phyloP scores from a whole-genome alignment of 768 basidiomycete genomes.

The Lyophyllum shimeji region DNA sequence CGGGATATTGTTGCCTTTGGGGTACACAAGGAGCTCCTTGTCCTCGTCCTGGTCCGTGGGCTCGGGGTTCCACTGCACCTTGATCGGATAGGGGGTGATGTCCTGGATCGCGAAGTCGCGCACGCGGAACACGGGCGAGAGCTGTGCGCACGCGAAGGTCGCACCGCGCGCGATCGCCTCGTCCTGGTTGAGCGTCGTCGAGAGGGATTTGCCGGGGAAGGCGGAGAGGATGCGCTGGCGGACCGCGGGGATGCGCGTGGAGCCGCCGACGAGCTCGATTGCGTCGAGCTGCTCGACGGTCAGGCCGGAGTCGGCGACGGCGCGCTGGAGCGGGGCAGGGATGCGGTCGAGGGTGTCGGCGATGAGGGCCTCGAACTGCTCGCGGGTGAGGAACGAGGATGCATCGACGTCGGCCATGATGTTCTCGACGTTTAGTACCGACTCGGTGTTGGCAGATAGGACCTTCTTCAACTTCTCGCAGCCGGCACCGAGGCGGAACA shows the following conservation, averaged over 20 bases:
- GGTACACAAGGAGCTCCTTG: slow-evolving; percentile 90
- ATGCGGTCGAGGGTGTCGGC: slow-evolving; percentile 75
- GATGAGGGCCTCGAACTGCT: slow-evolving; percentile 80
- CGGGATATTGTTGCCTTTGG: slow-evolving; percentile 79
- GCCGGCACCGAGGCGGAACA: slow-evolving; percentile 83
- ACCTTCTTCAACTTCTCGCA: slow-evolving; percentile 97
- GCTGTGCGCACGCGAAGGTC: slow-evolving; percentile 95
- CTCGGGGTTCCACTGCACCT: slow-evolving; percentile 80
- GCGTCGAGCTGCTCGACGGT: slow-evolving; percentile 93
- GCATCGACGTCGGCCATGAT: slow-evolving; percentile 97
- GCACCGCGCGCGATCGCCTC: slow-evolving; percentile 96
- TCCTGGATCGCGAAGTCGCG: slow-evolving; percentile 92
- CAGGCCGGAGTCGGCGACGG: slow-evolving; percentile 37
- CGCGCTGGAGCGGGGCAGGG: slow-evolving; percentile 69
- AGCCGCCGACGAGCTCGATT: slow-evolving; percentile 80
- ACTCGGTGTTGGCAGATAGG: slow-evolving; percentile 89
- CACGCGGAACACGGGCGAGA: slow-evolving; percentile 97
- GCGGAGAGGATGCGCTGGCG: slow-evolving; percentile 82
- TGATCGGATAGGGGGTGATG: slow-evolving; percentile 85
- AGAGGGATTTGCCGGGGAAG: slow-evolving; percentile 82
- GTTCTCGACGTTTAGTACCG: slow-evolving; percentile 90
- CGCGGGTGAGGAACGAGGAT: slow-evolving; percentile 79
- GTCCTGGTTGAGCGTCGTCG: slow-evolving; percentile 94
- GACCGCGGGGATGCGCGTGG: slow-evolving; percentile 81
- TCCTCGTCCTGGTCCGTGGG: slow-evolving; percentile 83